Conservation (phyloP, 75 land plant species). For the Cunninghamia lanceolata region DNA sequence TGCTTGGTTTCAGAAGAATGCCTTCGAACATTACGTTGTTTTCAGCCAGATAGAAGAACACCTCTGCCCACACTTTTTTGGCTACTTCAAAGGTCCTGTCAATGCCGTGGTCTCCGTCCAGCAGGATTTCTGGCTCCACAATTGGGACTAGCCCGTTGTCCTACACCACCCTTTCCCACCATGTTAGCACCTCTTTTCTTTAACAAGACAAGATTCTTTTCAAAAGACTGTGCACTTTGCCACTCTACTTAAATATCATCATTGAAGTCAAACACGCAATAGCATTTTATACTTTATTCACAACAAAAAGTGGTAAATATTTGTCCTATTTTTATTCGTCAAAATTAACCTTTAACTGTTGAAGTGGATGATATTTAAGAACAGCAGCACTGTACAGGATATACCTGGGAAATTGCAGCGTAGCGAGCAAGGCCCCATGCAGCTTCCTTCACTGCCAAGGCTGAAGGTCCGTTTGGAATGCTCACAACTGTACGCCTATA, state of each 20-base stretch:
- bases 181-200: not conserved
- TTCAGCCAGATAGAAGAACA: constrained; percentile 76
- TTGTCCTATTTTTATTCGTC: too few species aligned
- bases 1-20: constrained; percentile 86
- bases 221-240: too few species aligned
- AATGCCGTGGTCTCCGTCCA: constrained; percentile 74
- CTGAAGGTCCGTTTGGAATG: constrained; percentile 85
- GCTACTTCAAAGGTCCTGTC: constrained; percentile 73
- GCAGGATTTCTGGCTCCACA: constrained; percentile 80
- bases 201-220: not conserved
- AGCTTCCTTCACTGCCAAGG: constrained; percentile 73
- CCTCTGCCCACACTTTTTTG: constrained; percentile 60
- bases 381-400: not conserved
- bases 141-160: constrained; percentile 88
- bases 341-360: too few species aligned
- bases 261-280: too few species aligned
- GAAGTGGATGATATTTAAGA: too few species aligned
- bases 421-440: constrained; percentile 91
- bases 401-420: constrained; percentile 69
- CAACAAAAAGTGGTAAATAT: too few species aligned
- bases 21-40: constrained; percentile 83
- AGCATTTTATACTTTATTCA: too few species aligned
- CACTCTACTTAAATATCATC: too few species aligned
- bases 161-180: constrained; percentile 19
- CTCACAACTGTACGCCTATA: constrained; percentile 77